Conservation (phyloP, 352 stramenopile species). For the Phytophthora crassamura region DNA sequence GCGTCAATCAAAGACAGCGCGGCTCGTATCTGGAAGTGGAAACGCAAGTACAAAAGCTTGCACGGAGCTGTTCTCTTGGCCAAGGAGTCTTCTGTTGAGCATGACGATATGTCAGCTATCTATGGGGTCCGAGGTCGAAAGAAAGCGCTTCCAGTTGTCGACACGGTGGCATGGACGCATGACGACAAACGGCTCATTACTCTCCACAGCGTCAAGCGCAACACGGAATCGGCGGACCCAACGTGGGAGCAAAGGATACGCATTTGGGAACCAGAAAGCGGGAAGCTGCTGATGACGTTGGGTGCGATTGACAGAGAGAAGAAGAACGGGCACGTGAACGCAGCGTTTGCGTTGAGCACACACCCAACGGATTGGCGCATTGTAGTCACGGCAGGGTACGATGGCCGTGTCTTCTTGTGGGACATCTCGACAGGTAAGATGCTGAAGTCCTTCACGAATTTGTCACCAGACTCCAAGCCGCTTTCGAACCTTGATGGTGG, state of each 20-base stretch:
- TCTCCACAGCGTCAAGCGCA: constrained; percentile 72
- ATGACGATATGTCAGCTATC: constrained; percentile 49
- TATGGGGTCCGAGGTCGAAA: constrained; percentile 56
- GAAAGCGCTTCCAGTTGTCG: constrained; percentile 54
- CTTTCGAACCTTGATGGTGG: constrained; percentile 78
- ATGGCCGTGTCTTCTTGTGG: constrained; percentile 86
- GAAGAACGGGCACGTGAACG: constrained; percentile 77
- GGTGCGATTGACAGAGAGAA: constrained; percentile 63
- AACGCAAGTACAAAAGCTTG: constrained; percentile 67
- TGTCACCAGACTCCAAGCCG: constrained; percentile 61
- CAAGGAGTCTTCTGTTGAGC: constrained; percentile 48
- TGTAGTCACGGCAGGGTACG: constrained; percentile 83
- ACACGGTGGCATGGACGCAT: constrained; percentile 71
- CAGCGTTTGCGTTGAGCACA: constrained; percentile 77
- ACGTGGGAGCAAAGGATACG: constrained; percentile 72
- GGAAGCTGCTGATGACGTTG: constrained; percentile 67
- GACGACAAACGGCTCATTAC: constrained; percentile 71
- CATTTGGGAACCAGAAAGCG: constrained; percentile 64
- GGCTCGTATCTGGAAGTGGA: constrained; percentile 73
- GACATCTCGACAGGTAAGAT: constrained; percentile 76
- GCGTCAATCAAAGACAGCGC: constrained; percentile 94
- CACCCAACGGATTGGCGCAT: constrained; percentile 82
- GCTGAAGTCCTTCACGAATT: constrained; percentile 68
- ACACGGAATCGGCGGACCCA: constrained; percentile 48
- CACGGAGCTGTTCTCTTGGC: constrained; percentile 55